Percentiles rank a stretch among this genome's conserved stretches.
Evolutionary conservation across 2,329 filamentous ascomycete species (phyloP).

Genomic region (Curvularia eragrostidis): DNA sequence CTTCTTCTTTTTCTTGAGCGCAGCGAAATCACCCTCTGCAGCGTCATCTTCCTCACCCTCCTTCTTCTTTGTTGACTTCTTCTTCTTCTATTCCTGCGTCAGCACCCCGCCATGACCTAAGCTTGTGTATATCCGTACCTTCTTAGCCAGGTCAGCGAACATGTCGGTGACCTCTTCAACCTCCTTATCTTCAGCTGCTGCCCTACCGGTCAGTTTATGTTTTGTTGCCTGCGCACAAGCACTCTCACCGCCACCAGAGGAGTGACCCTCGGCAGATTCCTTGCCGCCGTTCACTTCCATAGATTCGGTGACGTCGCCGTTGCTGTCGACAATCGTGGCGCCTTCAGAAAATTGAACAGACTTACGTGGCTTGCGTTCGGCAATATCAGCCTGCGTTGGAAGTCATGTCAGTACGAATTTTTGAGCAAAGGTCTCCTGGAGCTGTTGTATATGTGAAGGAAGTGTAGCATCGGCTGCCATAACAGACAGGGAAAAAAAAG

Average conservation of each 20-base stretch:
- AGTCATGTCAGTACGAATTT: slow-evolving; percentile 29
- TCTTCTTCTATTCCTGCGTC: slow-evolving; percentile 63
- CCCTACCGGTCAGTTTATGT: slow-evolving; percentile 32
- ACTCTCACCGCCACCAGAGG: slow-evolving; percentile 37
- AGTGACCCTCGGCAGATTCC: slow-evolving; percentile 80
- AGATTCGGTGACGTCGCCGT: slow-evolving; percentile 83
- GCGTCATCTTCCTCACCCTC: slow-evolving; percentile 61
- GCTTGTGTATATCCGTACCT: slow-evolving; percentile 39
- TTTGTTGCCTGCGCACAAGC: slow-evolving; percentile 13
- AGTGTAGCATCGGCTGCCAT: background rate
- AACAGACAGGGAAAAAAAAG: background rate
- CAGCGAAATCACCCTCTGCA: slow-evolving; percentile 64
- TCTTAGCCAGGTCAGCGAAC: slow-evolving; percentile 75
- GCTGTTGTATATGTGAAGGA: background rate
- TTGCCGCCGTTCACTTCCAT: slow-evolving; percentile 74
- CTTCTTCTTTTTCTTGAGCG: slow-evolving; percentile 89
- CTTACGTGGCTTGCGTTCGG: slow-evolving; percentile 79
- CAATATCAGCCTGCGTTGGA: slow-evolving; percentile 51
- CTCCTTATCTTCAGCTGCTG: slow-evolving; percentile 58
- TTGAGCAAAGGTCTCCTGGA: background rate
- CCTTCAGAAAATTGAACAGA: slow-evolving; percentile 93
- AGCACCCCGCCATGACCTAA: slow-evolving; percentile 5
- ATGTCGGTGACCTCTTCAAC: slow-evolving; percentile 67
- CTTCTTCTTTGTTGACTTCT: slow-evolving; percentile 65
- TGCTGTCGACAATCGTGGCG: slow-evolving; percentile 83